Conservation (phyloP, 345 rosid species). For the Acer campestre region DNA sequence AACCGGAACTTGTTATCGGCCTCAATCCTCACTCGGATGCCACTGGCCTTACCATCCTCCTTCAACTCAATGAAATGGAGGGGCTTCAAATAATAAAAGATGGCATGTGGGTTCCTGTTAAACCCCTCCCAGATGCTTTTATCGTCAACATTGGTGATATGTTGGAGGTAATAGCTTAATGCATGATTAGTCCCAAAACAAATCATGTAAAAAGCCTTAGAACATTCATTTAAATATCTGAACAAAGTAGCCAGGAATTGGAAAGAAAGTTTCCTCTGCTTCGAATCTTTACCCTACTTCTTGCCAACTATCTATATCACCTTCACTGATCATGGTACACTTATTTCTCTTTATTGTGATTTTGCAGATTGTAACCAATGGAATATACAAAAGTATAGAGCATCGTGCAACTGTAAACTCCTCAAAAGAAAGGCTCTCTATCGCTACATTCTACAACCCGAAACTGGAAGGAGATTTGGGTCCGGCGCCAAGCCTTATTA, state of each 20-base stretch:
- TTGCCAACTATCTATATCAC: not conserved
- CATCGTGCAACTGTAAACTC: constrained; percentile 26
- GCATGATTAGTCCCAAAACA: too few relatives aligned
- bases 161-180: not conserved
- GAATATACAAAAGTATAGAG: constrained; percentile 21
- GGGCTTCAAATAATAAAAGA: constrained; percentile 30
- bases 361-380: constrained; percentile 26
- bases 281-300: too few relatives aligned
- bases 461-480: not conserved
- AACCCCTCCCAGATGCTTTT: constrained; percentile 22
- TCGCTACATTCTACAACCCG: constrained; percentile 1
- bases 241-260: too few relatives aligned
- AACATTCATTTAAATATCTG: too few relatives aligned
- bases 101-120: constrained; percentile 24
- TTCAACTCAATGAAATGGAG: constrained; percentile 26
- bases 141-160: constrained; percentile 25
- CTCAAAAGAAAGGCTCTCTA: constrained; percentile 18
- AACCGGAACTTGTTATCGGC: constrained; percentile 41
- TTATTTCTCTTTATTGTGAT: not conserved
- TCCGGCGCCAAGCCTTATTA: constrained; percentile 12
- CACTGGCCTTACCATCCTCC: constrained; percentile 15
- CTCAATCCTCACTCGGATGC: constrained; percentile 37
- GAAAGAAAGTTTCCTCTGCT: too few relatives aligned
- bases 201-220: too few relatives aligned
- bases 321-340: not conserved